These are phyloP conservation scores for Quercus lobata DNA, from an alignment of 331 rosid species.

Conservation along the genomic window DNA sequence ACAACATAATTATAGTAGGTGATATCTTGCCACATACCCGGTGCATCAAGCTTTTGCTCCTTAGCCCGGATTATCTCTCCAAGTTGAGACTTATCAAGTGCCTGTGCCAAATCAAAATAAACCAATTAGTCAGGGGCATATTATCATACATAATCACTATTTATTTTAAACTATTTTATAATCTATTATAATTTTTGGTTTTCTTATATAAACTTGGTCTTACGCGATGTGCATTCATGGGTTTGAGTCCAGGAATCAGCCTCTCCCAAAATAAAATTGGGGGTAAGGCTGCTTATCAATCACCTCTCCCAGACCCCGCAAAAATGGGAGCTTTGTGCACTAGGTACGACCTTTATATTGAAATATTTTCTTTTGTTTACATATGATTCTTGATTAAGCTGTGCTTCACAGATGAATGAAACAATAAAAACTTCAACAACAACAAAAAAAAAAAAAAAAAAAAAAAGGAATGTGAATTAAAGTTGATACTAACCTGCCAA, in stretches of 20 bases:
- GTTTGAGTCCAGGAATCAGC: no score
- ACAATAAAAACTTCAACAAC: neutral
- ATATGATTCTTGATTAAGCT: no score
- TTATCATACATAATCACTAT: neutral
- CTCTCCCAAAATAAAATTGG: no score
- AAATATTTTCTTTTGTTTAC: no score
- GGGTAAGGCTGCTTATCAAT: no score
- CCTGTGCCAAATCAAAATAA: conserved; percentile 39
- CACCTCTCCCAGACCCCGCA: no score
- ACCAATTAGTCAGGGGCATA: conserved; percentile 6
- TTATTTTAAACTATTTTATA: no score
- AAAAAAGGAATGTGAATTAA: conserved; percentile 5
- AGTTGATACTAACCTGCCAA: conserved; percentile 65
- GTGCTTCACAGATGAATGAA: neutral
- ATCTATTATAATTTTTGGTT: no score
- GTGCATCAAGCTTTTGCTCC: conserved; percentile 75
- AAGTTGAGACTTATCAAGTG: conserved; percentile 89
- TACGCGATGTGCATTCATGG: no score
- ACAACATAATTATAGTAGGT: neutral
- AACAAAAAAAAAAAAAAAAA: neutral
- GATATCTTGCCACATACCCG: conserved; percentile 43
- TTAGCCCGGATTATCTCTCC: conserved; percentile 64
- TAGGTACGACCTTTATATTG: no score
- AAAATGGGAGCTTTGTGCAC: no score
- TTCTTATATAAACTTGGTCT: no score